Base-by-base conservation (phyloP, 352 stramenopile species). In the Globisporangium takayamanum region DNA sequence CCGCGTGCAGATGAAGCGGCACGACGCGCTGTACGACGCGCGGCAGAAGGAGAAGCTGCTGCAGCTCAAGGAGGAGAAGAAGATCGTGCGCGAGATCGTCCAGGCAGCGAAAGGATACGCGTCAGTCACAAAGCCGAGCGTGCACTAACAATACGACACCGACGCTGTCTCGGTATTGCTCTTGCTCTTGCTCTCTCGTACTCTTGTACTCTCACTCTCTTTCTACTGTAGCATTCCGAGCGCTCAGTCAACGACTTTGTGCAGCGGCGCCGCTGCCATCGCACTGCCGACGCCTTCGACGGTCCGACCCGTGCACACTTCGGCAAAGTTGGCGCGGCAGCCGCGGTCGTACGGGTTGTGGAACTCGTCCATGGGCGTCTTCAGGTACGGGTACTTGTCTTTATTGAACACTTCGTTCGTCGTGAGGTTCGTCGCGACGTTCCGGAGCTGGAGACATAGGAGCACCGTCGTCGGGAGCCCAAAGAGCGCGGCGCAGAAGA, bases 401-500 rank as follows among this genome's bases (percentile, higher is more conserved):
- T 89, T 92, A 65, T 94, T 94, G 63, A 94, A 92, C n/a, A 89
- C 71, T 67, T 94, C 84, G 63, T 94, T 94, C 36, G 82, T 92
- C 18, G 84, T 94, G 45, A 94, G 58, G 56, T 90, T 92, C 46
- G 66, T 70, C 10, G 63, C 60, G 28, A 92, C 76, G 44, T 94
- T 94, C 39, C 84, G 81, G 6, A 91, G 63, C 55, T 94, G 84
- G 33, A 94, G 64, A 5, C 63, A 33, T 20, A 94, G 60, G 46
- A 94, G 62, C 26, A 79, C 72, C 12, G 62, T 55, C 15, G 81
- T 94, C n/a, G 84, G 84, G 4, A 84, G 51, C 3, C 84, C 84
- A 57, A 91, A 92, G 5, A 90, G 60, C 39, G 80, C 51, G 18
- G 78, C 63, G 47, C 72, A 78, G n/a, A 92, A 63, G 16, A 88